Conservation (phyloP, 2,329 filamentous ascomycete species). For the Teratosphaeria epicoccoides region DNA sequence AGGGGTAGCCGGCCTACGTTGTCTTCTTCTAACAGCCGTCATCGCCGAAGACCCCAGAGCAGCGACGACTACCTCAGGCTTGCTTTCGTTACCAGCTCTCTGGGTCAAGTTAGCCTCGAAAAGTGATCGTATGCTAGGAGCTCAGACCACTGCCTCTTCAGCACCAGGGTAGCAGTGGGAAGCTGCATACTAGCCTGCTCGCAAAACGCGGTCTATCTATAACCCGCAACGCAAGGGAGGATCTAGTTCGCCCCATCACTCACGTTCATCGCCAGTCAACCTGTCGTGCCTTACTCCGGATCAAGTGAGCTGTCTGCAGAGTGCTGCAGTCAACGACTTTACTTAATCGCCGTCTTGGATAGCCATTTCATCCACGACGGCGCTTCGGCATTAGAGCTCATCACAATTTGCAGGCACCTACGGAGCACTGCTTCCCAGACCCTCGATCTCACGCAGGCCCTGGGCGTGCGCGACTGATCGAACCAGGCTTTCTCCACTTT, state of each 20-base stretch:
- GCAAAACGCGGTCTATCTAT: conserved; percentile 32
- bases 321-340: background rate
- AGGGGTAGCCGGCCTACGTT: conserved; percentile 19
- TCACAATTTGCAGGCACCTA: background rate
- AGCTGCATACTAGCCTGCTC: conserved; percentile 35
- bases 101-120: conserved; percentile 34
- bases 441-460: conserved; percentile 12
- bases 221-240: conserved; percentile 19
- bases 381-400: background rate
- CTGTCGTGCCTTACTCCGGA: conserved; percentile 12
- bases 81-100: conserved; percentile 27
- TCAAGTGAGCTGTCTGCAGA: background rate
- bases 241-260: conserved; percentile 5
- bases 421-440: background rate
- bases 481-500: conserved; percentile 14
- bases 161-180: conserved; percentile 33
- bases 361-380: background rate
- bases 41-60: conserved; percentile 21
- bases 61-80: conserved; percentile 17
- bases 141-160: conserved; percentile 32
- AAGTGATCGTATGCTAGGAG: conserved; percentile 31
- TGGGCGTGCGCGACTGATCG: conserved; percentile 11
- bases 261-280: conserved; percentile 6
- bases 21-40: conserved; percentile 18
- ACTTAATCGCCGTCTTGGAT: background rate